Base-by-base conservation (phyloP, 2,329 filamentous ascomycete species). In the Pseudogymnoascus sp. region DNA sequence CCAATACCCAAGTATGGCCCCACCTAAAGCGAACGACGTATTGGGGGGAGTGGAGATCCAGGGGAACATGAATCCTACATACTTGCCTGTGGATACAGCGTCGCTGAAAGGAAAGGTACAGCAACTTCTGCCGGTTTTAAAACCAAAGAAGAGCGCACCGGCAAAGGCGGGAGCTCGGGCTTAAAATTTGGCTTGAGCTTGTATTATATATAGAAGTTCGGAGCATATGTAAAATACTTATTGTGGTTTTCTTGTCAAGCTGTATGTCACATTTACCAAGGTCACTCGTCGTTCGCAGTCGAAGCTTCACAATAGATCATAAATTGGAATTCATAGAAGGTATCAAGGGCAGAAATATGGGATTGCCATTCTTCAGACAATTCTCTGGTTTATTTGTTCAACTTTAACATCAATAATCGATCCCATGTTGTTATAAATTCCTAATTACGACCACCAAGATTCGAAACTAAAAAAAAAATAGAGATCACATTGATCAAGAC, bases 21-120 rank as follows among this genome's bases (percentile, higher is more conserved):
- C 50, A 23, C 56, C 62, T 10, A 56, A 37, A 17, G 59, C 50
- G 42, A 64, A 61, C 29, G 70, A 72, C 66, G 37, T 70, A 26
- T 15, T 71, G 26, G 66, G 65, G 7, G 64, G 64, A 33, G 66
- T 72, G 29, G 67, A 66, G n/a, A 65, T 61, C 7, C 66, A 70
- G 35, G 64, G 67, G 13, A 67, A 64, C 29, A 67, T 67, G 63
- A 74, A 74, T 38, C 70, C 71, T 67, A 73, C 73, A 17, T 73
- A 71, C 65, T 64, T 73, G 29, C 65, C 70, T 35, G 66, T 63
- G 23, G 68, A 74, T 64, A 62, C 64, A 29, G 67, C 65, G 59
- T 67, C 66, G 23, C 65, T 74, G 40, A 66, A 70, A 59, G 68
- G 66, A 33, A 74, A 72, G 66, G 26, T 74, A 42, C 62, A 59